These are phyloP conservation scores for Blastocystis sp. DNA, from an alignment of 352 stramenopile genomes.

Conservation along the genomic window DNA sequence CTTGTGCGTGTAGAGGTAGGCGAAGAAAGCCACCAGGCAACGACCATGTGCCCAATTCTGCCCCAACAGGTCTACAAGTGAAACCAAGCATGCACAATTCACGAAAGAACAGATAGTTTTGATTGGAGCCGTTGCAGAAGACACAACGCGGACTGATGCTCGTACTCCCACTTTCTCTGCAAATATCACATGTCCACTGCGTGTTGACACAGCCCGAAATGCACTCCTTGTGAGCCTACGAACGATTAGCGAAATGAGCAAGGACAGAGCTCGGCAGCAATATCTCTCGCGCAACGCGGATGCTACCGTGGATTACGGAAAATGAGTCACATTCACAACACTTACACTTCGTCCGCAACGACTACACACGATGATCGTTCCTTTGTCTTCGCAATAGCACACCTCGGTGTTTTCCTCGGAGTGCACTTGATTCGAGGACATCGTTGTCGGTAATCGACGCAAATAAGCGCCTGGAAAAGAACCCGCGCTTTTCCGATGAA, in stretches of 20 bases:
- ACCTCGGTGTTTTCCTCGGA: not conserved
- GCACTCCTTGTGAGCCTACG: not conserved
- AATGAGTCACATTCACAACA: too few relatives aligned
- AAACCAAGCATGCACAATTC: not conserved
- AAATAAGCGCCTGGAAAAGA: not conserved
- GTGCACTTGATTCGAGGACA: not conserved
- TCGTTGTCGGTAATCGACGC: not conserved
- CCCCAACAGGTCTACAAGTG: not conserved
- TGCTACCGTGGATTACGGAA: too few relatives aligned
- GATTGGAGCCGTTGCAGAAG: not conserved
- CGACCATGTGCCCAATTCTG: not conserved
- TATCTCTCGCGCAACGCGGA: too few relatives aligned
- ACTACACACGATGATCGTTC: not conserved
- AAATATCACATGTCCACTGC: not conserved
- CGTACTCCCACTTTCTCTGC: not conserved
- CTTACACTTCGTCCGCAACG: not conserved
- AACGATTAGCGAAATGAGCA: not conserved
- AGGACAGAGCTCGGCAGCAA: too few relatives aligned
- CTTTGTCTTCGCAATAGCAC: constrained; percentile 33
- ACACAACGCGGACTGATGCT: not conserved
- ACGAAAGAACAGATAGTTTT: not conserved
- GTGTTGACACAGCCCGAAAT: not conserved
- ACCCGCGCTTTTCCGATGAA: not conserved
- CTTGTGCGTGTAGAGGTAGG: not conserved
- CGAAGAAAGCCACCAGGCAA: not conserved